Base-by-base conservation (phyloP, 768 basidiomycete species). In the Lactarius hatsudake region DNA sequence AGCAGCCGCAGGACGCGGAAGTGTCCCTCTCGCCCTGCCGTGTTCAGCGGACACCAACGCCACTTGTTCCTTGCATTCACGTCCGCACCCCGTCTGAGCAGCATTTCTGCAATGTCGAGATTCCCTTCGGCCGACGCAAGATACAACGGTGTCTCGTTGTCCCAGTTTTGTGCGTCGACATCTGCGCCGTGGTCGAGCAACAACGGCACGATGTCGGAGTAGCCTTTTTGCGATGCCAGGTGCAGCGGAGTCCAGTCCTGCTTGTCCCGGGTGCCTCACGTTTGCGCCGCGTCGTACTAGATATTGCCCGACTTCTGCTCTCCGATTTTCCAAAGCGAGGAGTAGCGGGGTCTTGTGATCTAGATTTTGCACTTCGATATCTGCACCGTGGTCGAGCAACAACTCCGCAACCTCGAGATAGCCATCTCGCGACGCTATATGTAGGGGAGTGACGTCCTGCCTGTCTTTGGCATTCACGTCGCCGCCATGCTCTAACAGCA, bases 1-100 rank as follows among this genome's bases (percentile, higher is more conserved):
- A 43, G 42, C 42, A 45, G 9, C 20, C 45, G 45, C 45, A 23
- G n/a, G 1, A 23, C n/a, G 9, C n/a, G 5, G 18, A 18, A 43
- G 15, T 40, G 38, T 15, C 38, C 45, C 45, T 48, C n/a, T 23
- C 2, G 17, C 1, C 32, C 59, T 13, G 59, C 48, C 15, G 59
- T 17, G 15, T 65, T 53, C 5, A 65, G 3, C 15, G 64, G 59
- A 5, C 51, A 56, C 53, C 53, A 34, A 2, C 3, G 10, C 12
- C 60, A 10, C 13, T 32, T 28, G 1, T 45, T 8, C 42, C 17
- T 43, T 5, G 51, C 45, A 15, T 60, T 60, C 15, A 65, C 54
- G 6, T 65, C 23, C 1, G 59, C 64, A 15, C 64, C 64, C 12
- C 20, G 23, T 5, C 56, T 54, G 26, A 65, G 1, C 23, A 65